Percentiles rank a stretch among this genome's conserved stretches.
phyloP scores from a whole-genome alignment of 805 yeast genomes.

The Lachancea waltii region DNA sequence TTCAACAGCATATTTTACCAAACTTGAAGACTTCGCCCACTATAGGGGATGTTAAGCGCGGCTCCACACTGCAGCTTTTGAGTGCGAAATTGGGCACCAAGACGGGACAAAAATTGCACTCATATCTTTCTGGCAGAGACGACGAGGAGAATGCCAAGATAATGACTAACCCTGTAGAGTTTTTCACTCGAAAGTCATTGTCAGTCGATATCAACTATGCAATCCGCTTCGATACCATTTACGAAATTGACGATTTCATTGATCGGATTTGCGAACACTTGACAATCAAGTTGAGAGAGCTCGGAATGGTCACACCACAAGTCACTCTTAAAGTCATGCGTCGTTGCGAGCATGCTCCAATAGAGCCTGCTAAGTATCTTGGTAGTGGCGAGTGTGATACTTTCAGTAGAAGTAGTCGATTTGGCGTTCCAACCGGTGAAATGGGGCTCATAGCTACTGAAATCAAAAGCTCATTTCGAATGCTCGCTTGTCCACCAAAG shows the following conservation, averaged over 20 bases:
- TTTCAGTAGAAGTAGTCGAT: slow-evolving; percentile 46
- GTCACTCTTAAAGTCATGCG: slow-evolving; percentile 60
- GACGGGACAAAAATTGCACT: slow-evolving; percentile 57
- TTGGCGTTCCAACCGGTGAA: slow-evolving; percentile 59
- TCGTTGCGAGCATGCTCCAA: slow-evolving; percentile 60
- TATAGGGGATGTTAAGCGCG: slow-evolving; percentile 36
- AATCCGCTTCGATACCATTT: slow-evolving; percentile 56
- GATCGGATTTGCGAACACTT: slow-evolving; percentile 54
- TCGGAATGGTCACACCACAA: slow-evolving; percentile 47
- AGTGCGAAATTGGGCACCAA: slow-evolving; percentile 53
- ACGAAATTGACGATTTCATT: slow-evolving; percentile 62
- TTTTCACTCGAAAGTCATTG: slow-evolving; percentile 59
- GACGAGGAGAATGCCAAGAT: slow-evolving; percentile 47
- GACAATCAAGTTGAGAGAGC: slow-evolving; percentile 41
- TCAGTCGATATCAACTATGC: slow-evolving; percentile 93
- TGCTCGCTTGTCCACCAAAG: slow-evolving; percentile 50
- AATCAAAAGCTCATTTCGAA: slow-evolving; percentile 47
- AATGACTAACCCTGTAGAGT: slow-evolving; percentile 40
- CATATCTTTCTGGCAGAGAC: slow-evolving; percentile 64
- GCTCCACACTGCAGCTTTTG: slow-evolving; percentile 36
- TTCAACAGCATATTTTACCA: slow-evolving; percentile 14
- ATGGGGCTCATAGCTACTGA: slow-evolving; percentile 56
- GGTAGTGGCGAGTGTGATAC: slow-evolving; percentile 82
- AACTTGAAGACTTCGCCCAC: slow-evolving; percentile 6
- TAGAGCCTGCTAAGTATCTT: slow-evolving; percentile 67